Base-by-base conservation (phyloP, 2,329 filamentous ascomycete species). In the Periglandula ipomoeae region DNA sequence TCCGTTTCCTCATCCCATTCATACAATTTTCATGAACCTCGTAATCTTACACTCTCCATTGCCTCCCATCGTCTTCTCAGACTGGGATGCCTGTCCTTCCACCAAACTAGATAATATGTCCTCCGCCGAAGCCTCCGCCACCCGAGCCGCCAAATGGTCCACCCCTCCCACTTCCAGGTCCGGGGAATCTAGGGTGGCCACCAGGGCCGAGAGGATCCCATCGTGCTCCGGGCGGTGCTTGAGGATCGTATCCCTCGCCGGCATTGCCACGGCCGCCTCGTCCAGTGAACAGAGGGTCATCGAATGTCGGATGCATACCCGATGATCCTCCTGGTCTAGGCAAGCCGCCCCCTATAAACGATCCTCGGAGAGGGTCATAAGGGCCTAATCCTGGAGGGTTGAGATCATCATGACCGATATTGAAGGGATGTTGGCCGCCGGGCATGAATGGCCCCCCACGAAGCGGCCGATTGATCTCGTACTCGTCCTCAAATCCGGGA, bases 301-400 rank as follows among this genome's bases (percentile, higher is more conserved):
- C 89, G 63, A 95, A 93, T 0, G 90, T 95, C 1, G 93, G 93
- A 66, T 96, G 87, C 93, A 98, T 98, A 1, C 93, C 93, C 11
- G 85, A 82, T 10, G 77, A 77, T 19, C 82, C 78, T 13, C 80
- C 78, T 1, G 74, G 72, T n/a, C 74, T 69, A 20, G 74, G 72
- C 5, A 81, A 65, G n/a, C 78, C 74, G 26, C 79, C 78, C 40
- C 77, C 76, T 6, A 82, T 78, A 48, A 88, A 79, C 2, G 78
- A 76, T 4, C 79, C 78, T 27, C 86, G 72, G 3, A 96, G 68
- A 11, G 91, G 89, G 64, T 96, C 90, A 58, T 89, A 74, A 0
- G 90, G 90, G 0, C 89, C 90, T 0, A 98, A 70, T 0, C 88
- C 88, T 9, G 84, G 84, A 1, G 93, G 93, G 58, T 97, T 86